phyloP scores from a whole-genome alignment of 768 basidiomycete species.

The Amyloporia xantha region DNA sequence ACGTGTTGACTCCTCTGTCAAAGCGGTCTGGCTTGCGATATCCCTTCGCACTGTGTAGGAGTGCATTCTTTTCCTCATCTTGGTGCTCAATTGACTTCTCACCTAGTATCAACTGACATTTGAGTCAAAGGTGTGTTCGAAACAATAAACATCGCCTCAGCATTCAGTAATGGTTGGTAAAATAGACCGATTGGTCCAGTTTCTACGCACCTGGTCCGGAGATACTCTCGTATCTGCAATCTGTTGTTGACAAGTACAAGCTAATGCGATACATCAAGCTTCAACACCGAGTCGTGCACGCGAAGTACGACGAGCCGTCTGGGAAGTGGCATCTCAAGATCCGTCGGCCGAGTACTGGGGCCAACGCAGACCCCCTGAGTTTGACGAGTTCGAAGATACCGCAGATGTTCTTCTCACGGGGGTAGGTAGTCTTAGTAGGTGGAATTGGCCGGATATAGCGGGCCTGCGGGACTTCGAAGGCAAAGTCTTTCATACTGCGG shows the following conservation, averaged over 20 bases:
- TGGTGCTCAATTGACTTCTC: neutral
- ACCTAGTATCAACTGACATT: conserved; percentile 53
- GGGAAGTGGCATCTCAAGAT: conserved; percentile 55
- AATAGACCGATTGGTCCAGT: conserved; percentile 52
- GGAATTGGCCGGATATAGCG: conserved; percentile 62
- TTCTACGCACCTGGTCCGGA: conserved; percentile 57
- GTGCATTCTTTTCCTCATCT: neutral
- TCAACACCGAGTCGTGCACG: conserved; percentile 44
- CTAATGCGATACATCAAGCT: conserved; percentile 49
- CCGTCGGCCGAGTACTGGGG: conserved; percentile 11
- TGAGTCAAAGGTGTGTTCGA: conserved; percentile 36
- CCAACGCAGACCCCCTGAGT: neutral
- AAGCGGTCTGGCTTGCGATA: conserved; percentile 55
- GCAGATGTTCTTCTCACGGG: conserved; percentile 54
- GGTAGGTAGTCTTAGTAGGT: conserved; percentile 45
- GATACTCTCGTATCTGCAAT: conserved; percentile 48
- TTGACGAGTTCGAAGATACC: conserved; percentile 39
- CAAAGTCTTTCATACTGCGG: conserved; percentile 54
- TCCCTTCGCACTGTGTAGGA: conserved; percentile 47
- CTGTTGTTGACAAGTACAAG: conserved; percentile 52
- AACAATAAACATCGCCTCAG: too few relatives aligned
- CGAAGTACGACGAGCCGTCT: conserved; percentile 41
- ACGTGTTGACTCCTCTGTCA: neutral
- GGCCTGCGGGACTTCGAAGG: conserved; percentile 54
- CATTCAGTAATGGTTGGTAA: conserved; percentile 4